Evolutionary conservation across 176 grass and related monocot species (phyloP).

Genomic region (Alopecurus myosuroides): DNA sequence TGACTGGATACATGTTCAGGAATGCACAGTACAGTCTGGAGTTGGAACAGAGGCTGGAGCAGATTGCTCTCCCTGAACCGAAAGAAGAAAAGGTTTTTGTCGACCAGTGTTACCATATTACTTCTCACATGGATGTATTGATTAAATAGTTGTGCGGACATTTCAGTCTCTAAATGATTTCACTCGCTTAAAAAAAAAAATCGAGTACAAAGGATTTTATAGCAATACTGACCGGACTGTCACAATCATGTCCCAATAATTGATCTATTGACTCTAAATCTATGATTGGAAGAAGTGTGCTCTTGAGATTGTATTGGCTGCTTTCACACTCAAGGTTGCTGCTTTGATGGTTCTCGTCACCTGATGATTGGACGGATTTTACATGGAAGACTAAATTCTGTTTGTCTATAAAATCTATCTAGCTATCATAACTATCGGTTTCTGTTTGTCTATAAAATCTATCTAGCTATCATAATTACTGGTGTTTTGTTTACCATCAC

Average conservation of each 20-base stretch:
- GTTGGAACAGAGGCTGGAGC: constrained; percentile 79
- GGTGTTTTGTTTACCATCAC: too few species aligned
- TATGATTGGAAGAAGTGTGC: neutral
- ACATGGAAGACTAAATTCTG: neutral
- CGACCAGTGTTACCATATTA: neutral
- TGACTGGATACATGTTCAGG: constrained; percentile 99
- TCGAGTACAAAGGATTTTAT: neutral
- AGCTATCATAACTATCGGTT: too few species aligned
- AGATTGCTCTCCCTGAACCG: constrained; percentile 82
- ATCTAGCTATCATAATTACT: neutral
- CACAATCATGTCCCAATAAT: neutral
- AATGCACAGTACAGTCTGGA: constrained; percentile 86
- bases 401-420: too few species aligned
- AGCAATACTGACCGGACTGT: neutral
- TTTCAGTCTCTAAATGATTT: neutral
- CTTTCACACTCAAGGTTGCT: neutral
- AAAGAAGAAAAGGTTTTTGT: constrained; percentile 48
- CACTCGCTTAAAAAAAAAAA: neutral
- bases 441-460: too few species aligned
- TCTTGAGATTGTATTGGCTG: neutral
- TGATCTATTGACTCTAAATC: too few species aligned
- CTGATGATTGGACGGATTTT: too few species aligned
- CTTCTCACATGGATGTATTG: constrained; percentile 3
- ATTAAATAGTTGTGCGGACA: neutral
- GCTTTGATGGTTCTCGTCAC: constrained; percentile 8